Percentiles rank a stretch among this genome's conserved stretches.
Evolutionary conservation across 2,329 filamentous ascomycete genomes (phyloP).

Genomic region (Neoascochyta sp.): DNA sequence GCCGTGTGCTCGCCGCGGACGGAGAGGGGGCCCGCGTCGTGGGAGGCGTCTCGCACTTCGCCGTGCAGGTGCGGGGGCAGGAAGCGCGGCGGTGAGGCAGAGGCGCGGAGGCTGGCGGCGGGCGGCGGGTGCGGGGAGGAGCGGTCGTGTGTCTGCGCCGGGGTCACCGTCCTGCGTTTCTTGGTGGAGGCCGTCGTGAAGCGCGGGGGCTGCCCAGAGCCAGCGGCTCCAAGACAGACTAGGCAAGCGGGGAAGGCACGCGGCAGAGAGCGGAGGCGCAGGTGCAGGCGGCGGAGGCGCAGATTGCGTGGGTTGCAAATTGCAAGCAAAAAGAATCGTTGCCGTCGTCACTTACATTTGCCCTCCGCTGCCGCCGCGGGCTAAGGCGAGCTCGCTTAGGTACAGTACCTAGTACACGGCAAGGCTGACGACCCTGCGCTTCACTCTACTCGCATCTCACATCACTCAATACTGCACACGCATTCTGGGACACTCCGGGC

Average conservation of each 20-base stretch:
- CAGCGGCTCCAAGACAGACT: conserved; percentile 36
- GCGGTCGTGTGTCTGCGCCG: conserved; percentile 22
- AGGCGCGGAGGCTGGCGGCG: too few species aligned
- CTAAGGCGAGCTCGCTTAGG: too few species aligned
- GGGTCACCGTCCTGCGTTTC: conserved; percentile 46
- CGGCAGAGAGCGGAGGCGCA: conserved; percentile 2
- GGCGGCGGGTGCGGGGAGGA: conserved; percentile 38
- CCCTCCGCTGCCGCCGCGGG: conserved; percentile 2
- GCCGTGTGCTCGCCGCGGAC: conserved; percentile 37
- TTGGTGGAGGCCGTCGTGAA: conserved; percentile 44
- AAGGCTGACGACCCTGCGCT: too few species aligned
- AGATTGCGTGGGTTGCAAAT: too few species aligned
- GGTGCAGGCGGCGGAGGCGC: conserved; percentile 6
- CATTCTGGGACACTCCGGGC: too few species aligned
- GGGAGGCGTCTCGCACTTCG: conserved; percentile 43
- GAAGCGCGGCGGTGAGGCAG: conserved; percentile 45
- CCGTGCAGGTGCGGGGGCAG: conserved; percentile 56
- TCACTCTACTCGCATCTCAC: too few species aligned
- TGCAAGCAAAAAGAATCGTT: too few species aligned
- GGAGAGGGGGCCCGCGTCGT: conserved; percentile 18
- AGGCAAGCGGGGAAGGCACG: conserved; percentile 7
- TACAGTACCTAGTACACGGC: too few species aligned
- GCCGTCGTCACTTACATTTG: conserved; percentile 14
- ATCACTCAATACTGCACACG: too few species aligned
- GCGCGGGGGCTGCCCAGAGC: conserved; percentile 39